phyloP scores from a whole-genome alignment of 2,329 filamentous ascomycete species.

The Paracorniculantispora psalliotae region DNA sequence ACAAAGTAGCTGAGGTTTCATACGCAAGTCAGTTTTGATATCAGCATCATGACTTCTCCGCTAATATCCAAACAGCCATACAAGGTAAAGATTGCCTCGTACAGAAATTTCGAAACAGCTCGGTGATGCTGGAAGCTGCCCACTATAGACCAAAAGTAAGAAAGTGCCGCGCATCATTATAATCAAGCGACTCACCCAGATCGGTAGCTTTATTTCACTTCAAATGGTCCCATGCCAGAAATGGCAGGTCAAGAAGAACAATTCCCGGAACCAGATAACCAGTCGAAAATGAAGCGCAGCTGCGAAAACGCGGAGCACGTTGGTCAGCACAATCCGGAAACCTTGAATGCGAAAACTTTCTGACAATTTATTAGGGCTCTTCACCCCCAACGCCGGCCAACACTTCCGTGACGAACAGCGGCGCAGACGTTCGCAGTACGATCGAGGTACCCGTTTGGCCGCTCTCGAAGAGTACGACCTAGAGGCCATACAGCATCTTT shows the following conservation, averaged over 20 bases:
- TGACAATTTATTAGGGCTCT: conserved; percentile 54
- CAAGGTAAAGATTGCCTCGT: conserved; percentile 89
- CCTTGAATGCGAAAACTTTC: not conserved
- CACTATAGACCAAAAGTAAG: conserved; percentile 78
- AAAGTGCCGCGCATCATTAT: not conserved
- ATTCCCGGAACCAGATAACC: conserved; percentile 78
- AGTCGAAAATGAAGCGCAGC: conserved; percentile 80
- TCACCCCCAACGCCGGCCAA: conserved; percentile 72
- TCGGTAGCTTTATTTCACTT: conserved; percentile 47
- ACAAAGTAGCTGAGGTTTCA: conserved; percentile 84
- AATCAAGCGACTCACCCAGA: not conserved
- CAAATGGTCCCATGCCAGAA: conserved; percentile 42
- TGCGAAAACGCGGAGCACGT: conserved; percentile 82
- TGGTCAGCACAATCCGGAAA: conserved; percentile 51
- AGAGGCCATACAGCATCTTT: conserved; percentile 39
- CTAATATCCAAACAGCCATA: conserved; percentile 56
- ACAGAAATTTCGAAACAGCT: conserved; percentile 94
- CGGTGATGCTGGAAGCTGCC: conserved; percentile 82
- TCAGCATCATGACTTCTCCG: not conserved
- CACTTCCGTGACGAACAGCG: conserved; percentile 71
- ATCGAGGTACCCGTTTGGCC: conserved; percentile 72
- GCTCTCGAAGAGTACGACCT: conserved; percentile 59
- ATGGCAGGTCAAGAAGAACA: conserved; percentile 65
- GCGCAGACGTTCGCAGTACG: conserved; percentile 70
- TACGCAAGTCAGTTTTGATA: conserved; percentile 82